A percentile compares a stretch with the other conserved stretches of the same genome.
Conservation (phyloP, 1,139 yeast species). For the Pichia sp. region DNA sequence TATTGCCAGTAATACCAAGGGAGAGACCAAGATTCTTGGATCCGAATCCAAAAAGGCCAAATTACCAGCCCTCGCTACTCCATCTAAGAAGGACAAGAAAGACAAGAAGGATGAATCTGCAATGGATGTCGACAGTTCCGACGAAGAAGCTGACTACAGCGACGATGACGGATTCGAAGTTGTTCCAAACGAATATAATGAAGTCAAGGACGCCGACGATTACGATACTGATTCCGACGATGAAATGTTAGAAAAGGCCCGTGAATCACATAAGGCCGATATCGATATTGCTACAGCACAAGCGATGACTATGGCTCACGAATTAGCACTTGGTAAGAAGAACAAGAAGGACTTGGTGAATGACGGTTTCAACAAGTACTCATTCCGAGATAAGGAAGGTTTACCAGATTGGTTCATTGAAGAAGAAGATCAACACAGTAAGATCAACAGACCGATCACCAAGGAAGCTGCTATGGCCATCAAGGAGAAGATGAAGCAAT, state of each 20-base stretch:
- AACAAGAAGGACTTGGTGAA: conserved; percentile 80
- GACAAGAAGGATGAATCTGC: conserved; percentile 21
- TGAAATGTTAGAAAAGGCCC: conserved; percentile 41
- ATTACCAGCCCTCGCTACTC: conserved; percentile 3
- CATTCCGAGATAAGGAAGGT: conserved; percentile 88
- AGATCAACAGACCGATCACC: conserved; percentile 86
- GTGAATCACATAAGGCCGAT: conserved; percentile 53
- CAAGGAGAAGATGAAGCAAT: conserved; percentile 82
- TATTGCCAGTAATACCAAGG: conserved; percentile 21
- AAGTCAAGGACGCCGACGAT: conserved; percentile 40
- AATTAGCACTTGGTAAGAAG: conserved; percentile 86
- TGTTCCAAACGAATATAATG: conserved; percentile 43
- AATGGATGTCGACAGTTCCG: conserved; percentile 14
- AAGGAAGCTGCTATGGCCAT: conserved; percentile 95
- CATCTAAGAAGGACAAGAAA: conserved; percentile 22
- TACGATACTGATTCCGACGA: conserved; percentile 51
- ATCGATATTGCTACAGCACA: conserved; percentile 89
- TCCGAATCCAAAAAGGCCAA: conserved; percentile 14
- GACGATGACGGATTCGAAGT: conserved; percentile 47
- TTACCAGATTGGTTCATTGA: conserved; percentile 96
- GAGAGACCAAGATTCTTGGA: conserved; percentile 21
- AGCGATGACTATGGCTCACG: conserved; percentile 98
- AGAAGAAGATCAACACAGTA: conserved; percentile 85
- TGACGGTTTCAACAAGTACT: conserved; percentile 88
- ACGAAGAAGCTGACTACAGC: conserved; percentile 24